phyloP scores from a whole-genome alignment of 192 early-diverging fungal species.

The Coemansia brasiliensis region DNA sequence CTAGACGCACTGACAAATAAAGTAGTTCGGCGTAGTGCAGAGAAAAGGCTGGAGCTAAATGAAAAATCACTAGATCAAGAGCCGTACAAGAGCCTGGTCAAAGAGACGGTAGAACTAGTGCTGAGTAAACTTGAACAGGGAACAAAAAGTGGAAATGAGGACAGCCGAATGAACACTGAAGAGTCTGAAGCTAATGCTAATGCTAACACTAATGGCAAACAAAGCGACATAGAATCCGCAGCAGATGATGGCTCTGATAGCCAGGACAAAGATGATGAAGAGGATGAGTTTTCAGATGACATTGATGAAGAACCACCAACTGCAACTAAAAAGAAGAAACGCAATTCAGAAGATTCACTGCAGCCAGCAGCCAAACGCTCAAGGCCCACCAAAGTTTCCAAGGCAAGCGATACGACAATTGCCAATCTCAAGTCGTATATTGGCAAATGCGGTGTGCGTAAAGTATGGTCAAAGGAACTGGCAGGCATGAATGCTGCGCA shows the following conservation, averaged over 20 bases:
- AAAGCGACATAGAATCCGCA: background rate
- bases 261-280: constrained; percentile 4
- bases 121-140: constrained; percentile 9
- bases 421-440: constrained; percentile 49
- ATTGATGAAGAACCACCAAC: constrained; percentile 13
- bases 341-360: background rate
- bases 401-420: constrained; percentile 23
- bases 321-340: constrained; percentile 6
- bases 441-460: constrained; percentile 50
- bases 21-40: constrained; percentile 27
- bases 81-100: constrained; percentile 35
- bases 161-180: background rate
- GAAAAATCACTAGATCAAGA: constrained; percentile 24
- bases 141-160: background rate
- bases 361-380: too few species aligned
- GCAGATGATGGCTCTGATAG: background rate
- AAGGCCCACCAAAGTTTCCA: constrained; percentile 15
- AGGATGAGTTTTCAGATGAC: constrained; percentile 20
- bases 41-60: constrained; percentile 27
- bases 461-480: constrained; percentile 56
- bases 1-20: constrained; percentile 36
- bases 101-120: constrained; percentile 13
- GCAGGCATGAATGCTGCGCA: constrained; percentile 37
- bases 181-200: background rate
- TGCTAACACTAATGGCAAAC: background rate